These are phyloP conservation scores for Ramaria sp. DNA, from an alignment of 768 basidiomycete species.

Conservation along the genomic window DNA sequence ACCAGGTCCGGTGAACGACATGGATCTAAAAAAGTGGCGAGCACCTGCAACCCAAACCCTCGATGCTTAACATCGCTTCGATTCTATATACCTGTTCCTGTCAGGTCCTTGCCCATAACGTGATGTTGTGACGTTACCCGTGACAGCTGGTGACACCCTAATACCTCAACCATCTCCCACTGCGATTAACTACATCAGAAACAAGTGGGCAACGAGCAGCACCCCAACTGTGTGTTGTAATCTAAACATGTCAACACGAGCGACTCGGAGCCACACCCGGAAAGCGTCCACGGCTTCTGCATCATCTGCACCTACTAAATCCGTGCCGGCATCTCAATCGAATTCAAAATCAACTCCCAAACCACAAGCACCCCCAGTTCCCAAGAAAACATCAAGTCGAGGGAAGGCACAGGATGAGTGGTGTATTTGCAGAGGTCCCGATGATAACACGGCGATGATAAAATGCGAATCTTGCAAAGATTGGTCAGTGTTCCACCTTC, in stretches of 20 bases:
- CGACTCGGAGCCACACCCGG: neutral
- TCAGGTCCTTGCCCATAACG: neutral
- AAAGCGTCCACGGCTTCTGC: neutral
- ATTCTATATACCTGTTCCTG: too few species aligned
- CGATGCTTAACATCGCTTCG: too few species aligned
- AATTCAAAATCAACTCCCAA: constrained; percentile 3
- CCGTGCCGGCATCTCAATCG: too few species aligned
- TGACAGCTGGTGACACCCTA: neutral
- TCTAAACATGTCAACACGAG: neutral
- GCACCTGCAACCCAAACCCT: too few species aligned
- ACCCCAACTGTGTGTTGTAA: neutral
- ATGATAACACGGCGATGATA: constrained; percentile 79
- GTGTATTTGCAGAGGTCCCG: constrained; percentile 57
- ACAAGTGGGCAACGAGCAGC: neutral
- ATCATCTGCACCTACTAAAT: neutral
- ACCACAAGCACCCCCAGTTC: neutral
- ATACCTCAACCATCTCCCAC: neutral
- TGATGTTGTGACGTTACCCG: neutral
- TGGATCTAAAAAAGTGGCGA: neutral
- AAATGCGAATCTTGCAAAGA: constrained; percentile 58
- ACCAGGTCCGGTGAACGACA: neutral
- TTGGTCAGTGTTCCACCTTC: constrained; percentile 38
- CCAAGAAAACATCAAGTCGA: constrained; percentile 8
- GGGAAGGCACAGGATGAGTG: constrained; percentile 22
- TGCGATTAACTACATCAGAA: too few species aligned